These are phyloP conservation scores for Calocybe indica DNA, from an alignment of 768 basidiomycete species.

Conservation along the genomic window DNA sequence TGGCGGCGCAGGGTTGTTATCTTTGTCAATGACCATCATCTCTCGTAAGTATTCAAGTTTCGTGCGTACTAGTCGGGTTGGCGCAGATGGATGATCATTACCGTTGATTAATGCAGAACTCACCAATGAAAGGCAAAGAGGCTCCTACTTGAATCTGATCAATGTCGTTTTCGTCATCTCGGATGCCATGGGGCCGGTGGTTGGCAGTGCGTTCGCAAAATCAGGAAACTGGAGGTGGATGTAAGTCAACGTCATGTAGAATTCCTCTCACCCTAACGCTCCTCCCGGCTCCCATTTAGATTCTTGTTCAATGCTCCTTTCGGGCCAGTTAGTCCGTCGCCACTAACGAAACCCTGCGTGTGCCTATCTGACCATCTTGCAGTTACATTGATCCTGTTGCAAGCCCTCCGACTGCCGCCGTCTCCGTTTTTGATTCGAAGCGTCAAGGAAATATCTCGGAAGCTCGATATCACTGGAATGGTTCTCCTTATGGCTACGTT, in stretches of 20 bases:
- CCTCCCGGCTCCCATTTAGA: constrained; percentile 1
- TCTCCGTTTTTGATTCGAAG: constrained; percentile 5
- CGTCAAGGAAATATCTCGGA: constrained; percentile 7
- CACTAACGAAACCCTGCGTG: not conserved
- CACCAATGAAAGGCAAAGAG: constrained; percentile 19
- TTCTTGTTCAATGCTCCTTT: constrained; percentile 19
- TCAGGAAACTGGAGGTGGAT: constrained; percentile 24
- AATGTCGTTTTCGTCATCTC: constrained; percentile 18
- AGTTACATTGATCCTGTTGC: constrained; percentile 16
- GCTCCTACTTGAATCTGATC: constrained; percentile 20
- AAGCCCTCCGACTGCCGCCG: constrained; percentile 13
- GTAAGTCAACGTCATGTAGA: constrained; percentile 5
- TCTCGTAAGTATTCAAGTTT: constrained; percentile 12
- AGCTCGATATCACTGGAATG: constrained; percentile 18
- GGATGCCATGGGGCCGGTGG: constrained; percentile 19
- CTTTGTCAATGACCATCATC: constrained; percentile 13
- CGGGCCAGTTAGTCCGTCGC: constrained; percentile 17
- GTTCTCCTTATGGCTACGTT: constrained; percentile 13
- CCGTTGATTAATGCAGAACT: constrained; percentile 10
- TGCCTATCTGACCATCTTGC: not conserved
- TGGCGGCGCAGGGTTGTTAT: constrained; percentile 19
- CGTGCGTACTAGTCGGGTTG: not conserved
- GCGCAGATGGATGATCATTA: not conserved
- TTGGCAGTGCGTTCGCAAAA: constrained; percentile 17
- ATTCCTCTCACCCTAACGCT: not conserved